Conservation (phyloP, 345 rosid genomes). For the Linum lewisii region DNA sequence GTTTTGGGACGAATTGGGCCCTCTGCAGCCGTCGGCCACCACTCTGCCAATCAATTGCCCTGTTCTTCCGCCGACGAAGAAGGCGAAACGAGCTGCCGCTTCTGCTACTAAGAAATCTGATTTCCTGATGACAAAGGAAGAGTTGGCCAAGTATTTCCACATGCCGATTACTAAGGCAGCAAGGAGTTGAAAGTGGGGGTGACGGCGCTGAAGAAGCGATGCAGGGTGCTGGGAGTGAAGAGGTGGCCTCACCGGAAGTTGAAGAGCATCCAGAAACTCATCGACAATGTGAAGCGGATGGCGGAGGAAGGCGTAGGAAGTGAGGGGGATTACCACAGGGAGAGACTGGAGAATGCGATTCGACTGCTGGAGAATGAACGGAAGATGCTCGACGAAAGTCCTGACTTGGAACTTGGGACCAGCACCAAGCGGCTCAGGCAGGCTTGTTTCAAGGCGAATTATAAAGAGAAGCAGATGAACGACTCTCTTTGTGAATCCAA, state of each 20-base stretch:
- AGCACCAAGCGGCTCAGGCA: conserved; percentile 65
- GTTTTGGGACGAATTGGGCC: not conserved
- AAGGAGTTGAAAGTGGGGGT: conserved; percentile 49
- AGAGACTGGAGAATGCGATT: conserved; percentile 25
- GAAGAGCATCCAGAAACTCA: conserved; percentile 40
- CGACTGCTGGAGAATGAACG: conserved; percentile 51
- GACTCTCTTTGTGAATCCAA: too few species aligned
- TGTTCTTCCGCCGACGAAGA: not conserved
- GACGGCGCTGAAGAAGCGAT: conserved; percentile 54
- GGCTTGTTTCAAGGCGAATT: conserved; percentile 73
- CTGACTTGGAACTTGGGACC: conserved; percentile 40
- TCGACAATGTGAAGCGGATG: conserved; percentile 30
- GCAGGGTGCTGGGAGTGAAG: conserved; percentile 48
- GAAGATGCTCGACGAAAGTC: conserved; percentile 50
- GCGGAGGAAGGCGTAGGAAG: conserved; percentile 15
- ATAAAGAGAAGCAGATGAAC: conserved; percentile 43
- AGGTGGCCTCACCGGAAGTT: conserved; percentile 75
- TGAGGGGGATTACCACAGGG: not conserved
- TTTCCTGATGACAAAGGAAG: conserved; percentile 22
- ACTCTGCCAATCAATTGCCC: not conserved
- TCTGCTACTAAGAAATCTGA: conserved; percentile 5
- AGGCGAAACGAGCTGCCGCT: not conserved
- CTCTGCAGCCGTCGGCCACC: not conserved
- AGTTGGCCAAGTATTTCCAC: conserved; percentile 34
- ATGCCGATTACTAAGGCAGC: conserved; percentile 64